Evolutionary conservation across 805 yeast species (phyloP).

Genomic region (Saturnispora saitoi): DNA sequence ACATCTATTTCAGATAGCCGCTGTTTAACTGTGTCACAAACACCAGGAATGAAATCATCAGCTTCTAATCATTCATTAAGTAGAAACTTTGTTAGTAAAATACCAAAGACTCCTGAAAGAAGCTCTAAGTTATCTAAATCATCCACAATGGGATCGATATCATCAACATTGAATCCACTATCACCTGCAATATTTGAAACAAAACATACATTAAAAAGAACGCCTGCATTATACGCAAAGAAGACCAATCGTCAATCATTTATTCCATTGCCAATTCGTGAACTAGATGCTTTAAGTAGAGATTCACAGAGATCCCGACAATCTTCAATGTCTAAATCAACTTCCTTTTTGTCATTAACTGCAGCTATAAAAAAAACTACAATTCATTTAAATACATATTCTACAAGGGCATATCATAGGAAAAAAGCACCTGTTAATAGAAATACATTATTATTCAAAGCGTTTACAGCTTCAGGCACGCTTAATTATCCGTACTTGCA

Average conservation of each 20-base stretch:
- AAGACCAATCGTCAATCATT: constrained; percentile 1
- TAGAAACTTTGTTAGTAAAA: not conserved
- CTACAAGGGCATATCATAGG: constrained; percentile 1
- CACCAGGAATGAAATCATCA: not conserved
- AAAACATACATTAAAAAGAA: not conserved
- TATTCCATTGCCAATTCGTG: constrained; percentile 3
- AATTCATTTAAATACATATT: not conserved
- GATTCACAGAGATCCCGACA: not conserved
- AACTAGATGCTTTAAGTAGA: not conserved
- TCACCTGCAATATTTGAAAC: not conserved
- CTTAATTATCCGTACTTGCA: constrained; percentile 6
- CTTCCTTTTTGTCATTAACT: constrained; percentile 2
- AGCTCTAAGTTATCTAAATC: not conserved
- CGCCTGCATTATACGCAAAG: not conserved
- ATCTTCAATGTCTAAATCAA: not conserved
- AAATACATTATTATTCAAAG: constrained; percentile 3
- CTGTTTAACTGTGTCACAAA: too few species aligned
- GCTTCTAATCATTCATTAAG: not conserved
- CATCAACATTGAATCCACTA: not conserved
- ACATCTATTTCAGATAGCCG: not conserved
- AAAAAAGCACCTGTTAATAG: constrained; percentile 3
- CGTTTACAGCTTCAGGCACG: constrained; percentile 4
- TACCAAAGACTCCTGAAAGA: not conserved
- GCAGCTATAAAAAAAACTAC: not conserved
- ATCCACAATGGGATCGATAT: not conserved